These are phyloP conservation scores for Lipomyces sp. DNA, from an alignment of 805 yeast genomes.

Conservation along the genomic window DNA sequence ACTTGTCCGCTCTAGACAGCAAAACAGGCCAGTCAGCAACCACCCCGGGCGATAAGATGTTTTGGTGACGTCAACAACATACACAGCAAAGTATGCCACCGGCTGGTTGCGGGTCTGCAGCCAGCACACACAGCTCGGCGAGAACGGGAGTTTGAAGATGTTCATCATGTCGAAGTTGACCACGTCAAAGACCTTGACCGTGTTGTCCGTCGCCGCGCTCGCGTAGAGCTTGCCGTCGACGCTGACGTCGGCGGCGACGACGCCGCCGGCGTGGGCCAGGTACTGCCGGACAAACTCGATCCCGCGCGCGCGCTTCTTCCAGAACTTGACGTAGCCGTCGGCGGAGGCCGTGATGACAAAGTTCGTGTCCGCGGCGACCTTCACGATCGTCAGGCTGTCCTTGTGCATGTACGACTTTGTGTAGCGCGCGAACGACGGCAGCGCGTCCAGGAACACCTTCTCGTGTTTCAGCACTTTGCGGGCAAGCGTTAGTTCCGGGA, in stretches of 20 bases:
- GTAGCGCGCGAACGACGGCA: conserved; percentile 31
- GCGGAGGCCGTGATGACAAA: conserved; percentile 36
- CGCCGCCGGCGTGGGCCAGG: conserved; percentile 30
- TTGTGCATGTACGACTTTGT: conserved; percentile 33
- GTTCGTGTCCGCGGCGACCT: conserved; percentile 22
- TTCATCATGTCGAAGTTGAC: conserved; percentile 40
- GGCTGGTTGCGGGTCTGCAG: conserved; percentile 25
- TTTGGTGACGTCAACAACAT: background rate
- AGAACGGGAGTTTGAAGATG: conserved; percentile 34
- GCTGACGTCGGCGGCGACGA: conserved; percentile 25
- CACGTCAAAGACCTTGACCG: conserved; percentile 40
- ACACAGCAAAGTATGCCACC: conserved; percentile 22
- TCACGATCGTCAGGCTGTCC: conserved; percentile 17
- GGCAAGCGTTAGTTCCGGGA: too few species aligned
- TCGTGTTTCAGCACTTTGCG: conserved; percentile 26
- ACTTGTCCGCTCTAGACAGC: conserved; percentile 24
- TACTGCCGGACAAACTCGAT: conserved; percentile 40
- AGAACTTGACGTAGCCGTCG: conserved; percentile 41
- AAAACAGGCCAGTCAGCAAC: too few species aligned
- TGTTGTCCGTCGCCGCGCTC: conserved; percentile 28
- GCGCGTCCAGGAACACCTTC: conserved; percentile 14
- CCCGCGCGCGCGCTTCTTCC: conserved; percentile 32
- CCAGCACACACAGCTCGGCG: conserved; percentile 36
- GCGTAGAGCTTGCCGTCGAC: conserved; percentile 35
- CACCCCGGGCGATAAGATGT: too few species aligned